phyloP scores from a whole-genome alignment of 2,329 filamentous ascomycete genomes.

The Teratosphaeria epicoccoides region DNA sequence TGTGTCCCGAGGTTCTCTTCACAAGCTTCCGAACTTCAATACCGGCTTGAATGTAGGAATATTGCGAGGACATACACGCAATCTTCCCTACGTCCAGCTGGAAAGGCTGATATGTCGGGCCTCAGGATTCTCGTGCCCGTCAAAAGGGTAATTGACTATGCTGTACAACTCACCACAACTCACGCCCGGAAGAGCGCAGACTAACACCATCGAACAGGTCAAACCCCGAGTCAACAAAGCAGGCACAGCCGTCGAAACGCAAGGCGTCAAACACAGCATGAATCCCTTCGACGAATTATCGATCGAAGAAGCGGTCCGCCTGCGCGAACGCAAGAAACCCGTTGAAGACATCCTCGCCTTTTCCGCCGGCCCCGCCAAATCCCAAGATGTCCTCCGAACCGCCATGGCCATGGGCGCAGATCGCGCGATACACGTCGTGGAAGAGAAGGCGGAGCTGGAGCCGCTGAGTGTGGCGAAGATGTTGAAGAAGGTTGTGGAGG shows the following conservation, averaged over 20 bases:
- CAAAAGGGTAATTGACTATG: slow-evolving; percentile 50
- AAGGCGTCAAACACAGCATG: slow-evolving; percentile 92
- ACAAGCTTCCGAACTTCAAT: background rate
- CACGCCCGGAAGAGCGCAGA: slow-evolving; percentile 1
- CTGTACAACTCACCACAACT: slow-evolving; percentile 28
- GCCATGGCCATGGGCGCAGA: slow-evolving; percentile 99
- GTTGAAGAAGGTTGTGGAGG: slow-evolving; percentile 65
- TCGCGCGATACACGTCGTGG: slow-evolving; percentile 67
- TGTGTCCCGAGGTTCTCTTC: background rate
- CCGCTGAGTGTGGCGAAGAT: slow-evolving; percentile 87
- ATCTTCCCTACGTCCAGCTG: background rate
- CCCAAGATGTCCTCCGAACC: slow-evolving; percentile 78
- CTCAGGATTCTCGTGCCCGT: slow-evolving; percentile 46
- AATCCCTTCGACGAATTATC: slow-evolving; percentile 99
- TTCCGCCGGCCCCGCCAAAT: slow-evolving; percentile 77
- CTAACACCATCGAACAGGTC: slow-evolving; percentile 37
- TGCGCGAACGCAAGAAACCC: slow-evolving; percentile 69
- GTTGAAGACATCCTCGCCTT: slow-evolving; percentile 89
- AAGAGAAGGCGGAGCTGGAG: slow-evolving; percentile 66
- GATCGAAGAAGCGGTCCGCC: slow-evolving; percentile 87
- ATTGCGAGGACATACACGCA: background rate
- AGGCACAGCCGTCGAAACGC: slow-evolving; percentile 79
- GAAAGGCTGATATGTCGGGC: slow-evolving; percentile 27
- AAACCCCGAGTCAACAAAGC: slow-evolving; percentile 61
- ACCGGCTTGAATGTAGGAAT: too few relatives aligned